Percentiles rank a stretch among this genome's conserved stretches.
These are phyloP conservation scores for Pseudisothecium myosuroides DNA, from an alignment of 225 moss, liverwort and hornwort species.

Conservation along the genomic window DNA sequence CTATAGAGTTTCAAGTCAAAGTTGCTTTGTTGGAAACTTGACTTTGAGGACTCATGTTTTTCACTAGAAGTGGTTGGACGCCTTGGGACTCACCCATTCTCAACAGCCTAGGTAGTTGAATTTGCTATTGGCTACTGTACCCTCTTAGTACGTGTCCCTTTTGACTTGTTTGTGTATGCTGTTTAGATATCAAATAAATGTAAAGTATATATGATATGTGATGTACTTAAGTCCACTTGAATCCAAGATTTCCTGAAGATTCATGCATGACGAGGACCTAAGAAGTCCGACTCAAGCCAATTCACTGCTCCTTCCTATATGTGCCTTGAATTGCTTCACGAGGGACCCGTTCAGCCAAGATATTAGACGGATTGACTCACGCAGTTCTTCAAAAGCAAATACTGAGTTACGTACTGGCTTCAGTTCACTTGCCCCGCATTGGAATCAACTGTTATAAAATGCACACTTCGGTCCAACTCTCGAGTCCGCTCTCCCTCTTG, in stretches of 20 bases:
- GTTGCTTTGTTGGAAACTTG: neutral
- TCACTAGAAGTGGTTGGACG: neutral
- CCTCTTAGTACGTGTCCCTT: too few species aligned
- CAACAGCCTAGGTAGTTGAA: neutral
- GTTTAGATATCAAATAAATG: neutral
- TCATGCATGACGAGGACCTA: neutral
- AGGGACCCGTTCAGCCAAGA: neutral
- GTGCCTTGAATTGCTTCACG: neutral
- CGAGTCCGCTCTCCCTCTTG: neutral
- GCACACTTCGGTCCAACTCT: neutral
- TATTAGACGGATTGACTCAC: neutral
- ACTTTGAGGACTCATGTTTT: neutral
- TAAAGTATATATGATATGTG: neutral
- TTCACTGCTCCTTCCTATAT: neutral
- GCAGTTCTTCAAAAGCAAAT: neutral
- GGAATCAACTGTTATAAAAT: neutral
- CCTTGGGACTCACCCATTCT: too few species aligned
- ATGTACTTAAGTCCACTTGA: neutral
- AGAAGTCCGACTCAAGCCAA: neutral
- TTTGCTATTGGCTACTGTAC: neutral
- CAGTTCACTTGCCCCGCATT: neutral
- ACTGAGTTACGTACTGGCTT: neutral
- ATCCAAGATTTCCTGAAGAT: neutral
- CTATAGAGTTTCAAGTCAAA: neutral
- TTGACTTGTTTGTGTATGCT: neutral